Base-by-base conservation (phyloP, 805 yeast species). In the Wickerhamiella azymoides region DNA sequence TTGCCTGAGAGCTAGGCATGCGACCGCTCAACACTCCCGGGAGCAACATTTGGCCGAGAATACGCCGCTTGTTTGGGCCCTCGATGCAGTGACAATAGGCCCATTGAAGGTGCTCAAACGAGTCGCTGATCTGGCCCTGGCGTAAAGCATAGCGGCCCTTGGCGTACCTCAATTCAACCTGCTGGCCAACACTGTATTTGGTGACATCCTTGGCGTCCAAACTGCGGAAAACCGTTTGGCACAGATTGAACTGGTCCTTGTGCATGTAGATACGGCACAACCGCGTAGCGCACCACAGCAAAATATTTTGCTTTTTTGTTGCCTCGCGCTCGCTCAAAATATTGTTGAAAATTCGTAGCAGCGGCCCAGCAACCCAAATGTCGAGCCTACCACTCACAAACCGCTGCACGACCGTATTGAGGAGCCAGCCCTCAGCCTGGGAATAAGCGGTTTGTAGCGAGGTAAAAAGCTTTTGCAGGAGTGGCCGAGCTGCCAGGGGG, bases 171-270 rank as follows among this genome's bases (percentile, higher is more conserved):
- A 53, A 51, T 53, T 58, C 57, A 38, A 59, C 56, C 36, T 51
- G 56, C 46, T 56, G 52, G 28, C 49, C 36, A 14, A 50, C 24
- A 4, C 54, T 50, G 36, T 46, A 50, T 10, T 45, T 32, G 9
- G 49, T 35, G 33, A 51, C n/a, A n/a, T 25, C 18, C 14, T 47
- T 24, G 1, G 54, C 7, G 74, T 84, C 36, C 68, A 84, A 51
- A 89, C 84, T 70, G 88, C 92, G 17, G 93, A 94, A 59, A 88
- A 84, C 63, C 77, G 83, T 21, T 75, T 84, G 62, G 61, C 67
- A 47, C 43, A 64, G 49, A 54, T 76, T 63, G 65, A 61, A 57
- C 55, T 68, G 52, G 70, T 64, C 30, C 65, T 54, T 32, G 25
- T 39, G 18, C 57, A 62, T 77, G 57, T 79, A 80, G 5, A 74